These are phyloP conservation scores for Mitragyna speciosa DNA, from an alignment of 257 asterid species.

Conservation along the genomic window DNA sequence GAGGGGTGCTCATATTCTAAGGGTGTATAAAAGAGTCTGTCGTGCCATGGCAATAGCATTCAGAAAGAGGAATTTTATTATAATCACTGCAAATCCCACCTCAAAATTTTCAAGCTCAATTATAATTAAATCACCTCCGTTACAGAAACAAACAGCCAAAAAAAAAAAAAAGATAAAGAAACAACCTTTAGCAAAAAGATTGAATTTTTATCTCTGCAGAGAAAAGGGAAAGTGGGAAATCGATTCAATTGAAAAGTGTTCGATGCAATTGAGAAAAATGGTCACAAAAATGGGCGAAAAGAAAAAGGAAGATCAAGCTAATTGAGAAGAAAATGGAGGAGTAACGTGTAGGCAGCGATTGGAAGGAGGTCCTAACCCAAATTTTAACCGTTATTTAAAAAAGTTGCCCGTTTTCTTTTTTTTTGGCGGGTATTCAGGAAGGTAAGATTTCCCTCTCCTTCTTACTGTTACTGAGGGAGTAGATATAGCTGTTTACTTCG, in stretches of 20 bases:
- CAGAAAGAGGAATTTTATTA: constrained; percentile 74
- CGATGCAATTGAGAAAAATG: background rate
- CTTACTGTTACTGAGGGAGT: too few relatives aligned
- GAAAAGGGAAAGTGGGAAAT: background rate
- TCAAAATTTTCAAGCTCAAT: background rate
- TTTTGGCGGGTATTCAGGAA: background rate
- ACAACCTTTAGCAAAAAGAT: background rate
- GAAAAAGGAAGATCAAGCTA: background rate
- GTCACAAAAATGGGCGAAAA: background rate
- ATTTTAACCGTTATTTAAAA: background rate
- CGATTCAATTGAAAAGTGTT: background rate
- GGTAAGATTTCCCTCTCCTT: background rate
- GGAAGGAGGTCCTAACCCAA: constrained; percentile 11
- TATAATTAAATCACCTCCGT: background rate
- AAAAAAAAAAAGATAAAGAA: background rate
- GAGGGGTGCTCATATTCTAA: constrained; percentile 74
- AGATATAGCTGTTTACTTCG: too few relatives aligned
- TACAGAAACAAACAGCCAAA: background rate
- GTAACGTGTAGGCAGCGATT: background rate
- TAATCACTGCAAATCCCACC: constrained; percentile 55
- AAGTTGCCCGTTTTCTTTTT: background rate
- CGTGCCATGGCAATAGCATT: constrained; percentile 60
- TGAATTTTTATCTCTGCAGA: background rate
- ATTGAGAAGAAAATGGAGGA: background rate
- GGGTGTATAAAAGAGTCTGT: constrained; percentile 68